phyloP scores from a whole-genome alignment of 306 rosid species.

The Myrica gale region DNA sequence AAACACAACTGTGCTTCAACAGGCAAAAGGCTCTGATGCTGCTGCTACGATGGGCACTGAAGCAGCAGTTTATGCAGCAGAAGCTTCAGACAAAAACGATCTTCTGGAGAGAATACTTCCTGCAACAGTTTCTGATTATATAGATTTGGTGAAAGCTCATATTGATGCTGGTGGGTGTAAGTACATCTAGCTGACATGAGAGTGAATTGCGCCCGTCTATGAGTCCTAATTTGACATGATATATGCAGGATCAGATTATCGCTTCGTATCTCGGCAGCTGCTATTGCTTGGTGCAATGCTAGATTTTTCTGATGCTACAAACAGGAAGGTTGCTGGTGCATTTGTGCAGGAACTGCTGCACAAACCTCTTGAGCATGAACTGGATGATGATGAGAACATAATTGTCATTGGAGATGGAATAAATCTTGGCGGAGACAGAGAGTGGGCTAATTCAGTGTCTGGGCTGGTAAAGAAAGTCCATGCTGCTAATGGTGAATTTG shows the following conservation, averaged over 20 bases:
- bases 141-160: conserved; percentile 80
- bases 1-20: conserved; percentile 28
- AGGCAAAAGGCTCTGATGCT: conserved; percentile 94
- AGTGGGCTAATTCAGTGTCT: conserved; percentile 85
- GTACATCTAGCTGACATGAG: conserved; percentile 25
- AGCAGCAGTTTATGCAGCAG: conserved; percentile 94
- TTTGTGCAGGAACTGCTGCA: conserved; percentile 80
- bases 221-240: conserved; percentile 15
- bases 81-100: conserved; percentile 86
- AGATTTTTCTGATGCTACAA: conserved; percentile 81
- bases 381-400: conserved; percentile 69
- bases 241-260: conserved; percentile 64
- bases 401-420: conserved; percentile 89
- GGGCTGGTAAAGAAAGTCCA: conserved; percentile 73
- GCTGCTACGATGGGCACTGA: conserved; percentile 89
- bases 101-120: conserved; percentile 87
- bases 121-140: conserved; percentile 68
- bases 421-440: conserved; percentile 90
- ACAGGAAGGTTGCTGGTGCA: conserved; percentile 70
- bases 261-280: conserved; percentile 81
- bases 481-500: conserved; percentile 81
- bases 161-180: conserved; percentile 58
- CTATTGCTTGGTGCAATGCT: conserved; percentile 85
- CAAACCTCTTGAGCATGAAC: conserved; percentile 80
- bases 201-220: conserved; percentile 6